Base-by-base conservation (phyloP, 1,284 basidiomycete genomes). In the Entoloma clypeatum region DNA sequence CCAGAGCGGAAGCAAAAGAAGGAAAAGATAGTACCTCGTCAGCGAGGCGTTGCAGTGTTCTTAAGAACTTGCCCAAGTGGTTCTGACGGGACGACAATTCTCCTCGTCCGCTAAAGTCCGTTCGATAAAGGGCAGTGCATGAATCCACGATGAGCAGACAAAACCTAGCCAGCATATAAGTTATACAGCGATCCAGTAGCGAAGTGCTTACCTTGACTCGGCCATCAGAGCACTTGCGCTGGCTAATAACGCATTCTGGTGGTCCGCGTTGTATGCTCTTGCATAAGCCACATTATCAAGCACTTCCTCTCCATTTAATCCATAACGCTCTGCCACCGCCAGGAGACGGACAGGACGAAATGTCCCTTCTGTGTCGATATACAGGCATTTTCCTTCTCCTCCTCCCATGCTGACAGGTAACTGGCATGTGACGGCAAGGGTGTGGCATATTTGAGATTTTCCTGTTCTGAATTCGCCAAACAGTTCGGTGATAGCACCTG, bases 401-500 rank as follows among this genome's bases (percentile, higher is more conserved):
- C 96, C 96, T 18, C 96, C 96, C 94, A 98, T 97, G 54, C 82
- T 87, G 32, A 95, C 86, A 0, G 96, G 96, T 6, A 99, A 78
- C 71, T 97, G 96, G 61, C 96, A 99, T 5, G 95, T 98, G 10
- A 98, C 96, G 0, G 96, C 93, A 25, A 99, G 79, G 0, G 95
- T 98, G 60, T 99, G 96, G 62, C 96, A 99, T 38, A 99, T 77
- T 60, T 99, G 96, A 25, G 92, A 96, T 68, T 99, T 99, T 44
- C 96, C 96, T 7, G 96, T 99, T 53, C 96, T 76, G 68, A 98
- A 99, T 68, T 99, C 96, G 54, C 96, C 96, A 67, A 97, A 99
- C 17, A 99, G 71, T 64, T 99, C 96, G 0, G 96, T 99, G 61
- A 99, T 97, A 1, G 93, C 89, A 27, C 96, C 96, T 8, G 96